Evolutionary conservation across 306 rosid genomes (phyloP), one percentile per base, ranked within the genome.

Genomic region (Quillaja saponaria): DNA sequence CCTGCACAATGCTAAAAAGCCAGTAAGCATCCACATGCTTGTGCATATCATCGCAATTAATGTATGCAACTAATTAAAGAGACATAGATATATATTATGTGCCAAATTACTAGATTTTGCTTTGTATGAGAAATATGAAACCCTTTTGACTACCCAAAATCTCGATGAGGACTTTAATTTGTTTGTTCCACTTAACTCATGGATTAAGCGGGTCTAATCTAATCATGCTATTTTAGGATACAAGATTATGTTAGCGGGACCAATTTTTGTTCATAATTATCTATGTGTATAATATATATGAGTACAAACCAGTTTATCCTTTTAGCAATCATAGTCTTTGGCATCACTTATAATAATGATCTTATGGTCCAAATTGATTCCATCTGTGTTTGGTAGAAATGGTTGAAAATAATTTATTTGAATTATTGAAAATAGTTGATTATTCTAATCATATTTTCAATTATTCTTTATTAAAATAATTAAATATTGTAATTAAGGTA

Each of bases 11-110:
- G n/a, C n/a, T n/a, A n/a, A n/a, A n/a, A n/a, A n/a, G n/a, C 71
- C 80, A 72, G 66, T 58, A 57, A 62, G 68, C 76, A 66, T 55
- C 42, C 90, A 81, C 90, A 75, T 72, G 86, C 52, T 63, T 33
- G n/a, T 78, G 80, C 57, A 57, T 69, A 44, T 35, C 67, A 49
- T 42, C 33, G 54, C 34, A 74, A 63, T 69, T 76, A 75, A 85
- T 77, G 76, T 75, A 16, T 71, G 85, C 85, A 82, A 76, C 87
- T 87, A 60, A 80, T 64, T 15, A 49, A 66, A 70, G 71, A 73
- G 4, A 1, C 4, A 67, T 67, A 61, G 68, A n/a, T 50, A 65
- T 67, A 64, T 67, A 67, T 72, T 66, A 84, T 81, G 81, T 79
- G 64, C 80, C 74, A 81, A 73, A 58, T 64, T 49, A 65, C 66